Percentiles rank a stretch among this genome's conserved stretches.
These are phyloP conservation scores for Aspergillus carlsbadensis DNA, from an alignment of 495 filamentous ascomycete genomes.

Conservation along the genomic window DNA sequence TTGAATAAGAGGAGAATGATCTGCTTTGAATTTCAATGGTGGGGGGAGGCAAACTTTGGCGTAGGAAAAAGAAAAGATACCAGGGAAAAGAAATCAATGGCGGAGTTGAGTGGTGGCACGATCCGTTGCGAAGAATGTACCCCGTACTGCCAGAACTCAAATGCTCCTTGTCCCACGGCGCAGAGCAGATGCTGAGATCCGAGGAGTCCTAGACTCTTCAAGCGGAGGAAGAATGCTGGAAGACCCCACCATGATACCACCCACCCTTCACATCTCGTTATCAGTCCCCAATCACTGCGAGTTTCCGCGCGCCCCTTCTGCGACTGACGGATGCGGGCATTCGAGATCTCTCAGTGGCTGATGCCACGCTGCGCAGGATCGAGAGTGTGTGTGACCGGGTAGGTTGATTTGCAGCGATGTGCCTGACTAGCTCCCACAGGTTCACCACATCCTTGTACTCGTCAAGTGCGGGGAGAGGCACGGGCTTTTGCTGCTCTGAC, in stretches of 20 bases:
- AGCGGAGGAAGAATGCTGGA: not conserved
- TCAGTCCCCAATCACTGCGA: conserved; percentile 2
- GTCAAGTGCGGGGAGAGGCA: conserved; percentile 10
- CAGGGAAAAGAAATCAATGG: not conserved
- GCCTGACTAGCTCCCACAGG: conserved; percentile 20
- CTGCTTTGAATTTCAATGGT: not conserved
- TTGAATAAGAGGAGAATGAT: not conserved
- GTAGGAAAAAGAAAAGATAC: not conserved
- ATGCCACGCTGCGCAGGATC: conserved; percentile 15
- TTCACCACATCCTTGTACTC: conserved; percentile 15
- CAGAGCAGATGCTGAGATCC: not conserved
- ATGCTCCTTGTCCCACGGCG: conserved; percentile 9
- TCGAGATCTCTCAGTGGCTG: conserved; percentile 15
- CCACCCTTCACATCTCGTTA: conserved; percentile 4
- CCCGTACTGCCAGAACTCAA: conserved; percentile 14
- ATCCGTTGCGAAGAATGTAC: conserved; percentile 2
- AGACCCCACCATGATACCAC: conserved; percentile 6
- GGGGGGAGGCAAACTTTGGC: not conserved
- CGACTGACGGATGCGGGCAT: conserved; percentile 2
- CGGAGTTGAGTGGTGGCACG: conserved; percentile 3
- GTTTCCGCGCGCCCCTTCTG: not conserved
- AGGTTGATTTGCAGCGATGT: conserved; percentile 17
- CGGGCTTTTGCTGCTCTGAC: conserved; percentile 8
- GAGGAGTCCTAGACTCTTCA: not conserved
- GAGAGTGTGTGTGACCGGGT: conserved; percentile 7